phyloP scores from a whole-genome alignment of 2,329 filamentous ascomycete genomes.

The Aspergillus pseudotamarii region DNA sequence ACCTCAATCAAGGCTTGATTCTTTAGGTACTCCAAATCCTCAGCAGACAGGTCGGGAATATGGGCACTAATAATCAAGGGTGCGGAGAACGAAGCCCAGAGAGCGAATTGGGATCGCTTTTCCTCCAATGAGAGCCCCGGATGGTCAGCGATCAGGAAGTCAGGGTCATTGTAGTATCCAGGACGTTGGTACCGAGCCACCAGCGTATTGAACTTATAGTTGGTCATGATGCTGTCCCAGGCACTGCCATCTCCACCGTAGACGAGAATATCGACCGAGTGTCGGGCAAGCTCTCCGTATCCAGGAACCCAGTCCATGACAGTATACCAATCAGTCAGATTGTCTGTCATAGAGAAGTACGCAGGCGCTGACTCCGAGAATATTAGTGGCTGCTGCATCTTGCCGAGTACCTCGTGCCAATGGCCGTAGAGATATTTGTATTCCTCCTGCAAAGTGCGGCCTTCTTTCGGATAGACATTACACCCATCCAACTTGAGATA shows the following conservation, averaged over 20 bases:
- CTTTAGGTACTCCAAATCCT: constrained; percentile 41
- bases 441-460: constrained; percentile 25
- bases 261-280: constrained; percentile 48
- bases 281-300: constrained; percentile 49
- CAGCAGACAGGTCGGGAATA: constrained; percentile 39
- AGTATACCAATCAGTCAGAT: constrained; percentile 49
- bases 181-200: constrained; percentile 49
- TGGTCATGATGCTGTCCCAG: constrained; percentile 54
- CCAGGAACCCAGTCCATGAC: constrained; percentile 50
- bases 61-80: constrained; percentile 54
- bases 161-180: constrained; percentile 52
- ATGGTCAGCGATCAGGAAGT: constrained; percentile 55
- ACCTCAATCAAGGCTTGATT: constrained; percentile 48
- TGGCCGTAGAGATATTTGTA: constrained; percentile 39
- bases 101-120: constrained; percentile 52
- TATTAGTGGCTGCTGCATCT: constrained; percentile 41
- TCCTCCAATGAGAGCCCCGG: constrained; percentile 47
- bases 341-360: constrained; percentile 43
- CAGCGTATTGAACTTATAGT: constrained; percentile 50
- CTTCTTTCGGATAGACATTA: constrained; percentile 33
- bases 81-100: constrained; percentile 56
- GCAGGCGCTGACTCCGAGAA: constrained; percentile 53
- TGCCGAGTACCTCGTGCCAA: constrained; percentile 48
- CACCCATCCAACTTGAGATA: constrained; percentile 56
- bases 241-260: constrained; percentile 45